Base-by-base conservation (phyloP, 1,284 basidiomycete species). In the Trichosporon faecale region DNA sequence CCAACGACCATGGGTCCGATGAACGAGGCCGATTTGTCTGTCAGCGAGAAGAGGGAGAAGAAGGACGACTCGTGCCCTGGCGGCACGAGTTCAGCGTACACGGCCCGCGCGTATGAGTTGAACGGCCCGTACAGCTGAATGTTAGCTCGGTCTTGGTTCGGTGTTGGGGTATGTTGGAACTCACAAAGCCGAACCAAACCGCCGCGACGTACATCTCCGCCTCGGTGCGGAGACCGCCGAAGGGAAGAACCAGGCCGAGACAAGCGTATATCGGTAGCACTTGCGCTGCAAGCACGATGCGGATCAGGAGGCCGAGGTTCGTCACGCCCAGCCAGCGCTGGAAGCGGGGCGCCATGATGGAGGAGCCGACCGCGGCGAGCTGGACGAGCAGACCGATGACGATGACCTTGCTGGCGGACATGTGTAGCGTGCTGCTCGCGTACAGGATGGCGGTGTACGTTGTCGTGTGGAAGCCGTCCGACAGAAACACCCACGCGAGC, bases 401-500 rank as follows among this genome's bases (percentile, higher is more conserved):
- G 75, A 85, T 73, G 72, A 85, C 72, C 67, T 84, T 76, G 12
- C 86, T 84, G 12, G 85, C 81, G 29, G 85, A 80, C 73, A 84
- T 84, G 68, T 73, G 70, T 49, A 84, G 77, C 2, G 81, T 75
- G 12, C 80, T 79, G 16, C 79, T 80, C 57, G 82, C 83, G 75
- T 82, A 85, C 9, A 83, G 75, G 55, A 82, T 80, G 1, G 82
- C 79, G 1, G 78, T 75, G 67, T 81, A 81, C 0, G 79, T 82
- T 0, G 78, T 81, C 0, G 82, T 83, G 70, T 82, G 82, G 73
- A 84, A 82, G 27, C 80, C 80, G 78, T 96, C 94, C 0, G 91
- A 93, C 33, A 97, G 87, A 14, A 96, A 86, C 79, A 96, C 94
- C 93, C 94, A 96, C 0, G 94, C 92, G 3, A 90, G 87, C 49